These are phyloP conservation scores for Orobanche coerulescens DNA, from an alignment of 257 asterid species.

Conservation along the genomic window DNA sequence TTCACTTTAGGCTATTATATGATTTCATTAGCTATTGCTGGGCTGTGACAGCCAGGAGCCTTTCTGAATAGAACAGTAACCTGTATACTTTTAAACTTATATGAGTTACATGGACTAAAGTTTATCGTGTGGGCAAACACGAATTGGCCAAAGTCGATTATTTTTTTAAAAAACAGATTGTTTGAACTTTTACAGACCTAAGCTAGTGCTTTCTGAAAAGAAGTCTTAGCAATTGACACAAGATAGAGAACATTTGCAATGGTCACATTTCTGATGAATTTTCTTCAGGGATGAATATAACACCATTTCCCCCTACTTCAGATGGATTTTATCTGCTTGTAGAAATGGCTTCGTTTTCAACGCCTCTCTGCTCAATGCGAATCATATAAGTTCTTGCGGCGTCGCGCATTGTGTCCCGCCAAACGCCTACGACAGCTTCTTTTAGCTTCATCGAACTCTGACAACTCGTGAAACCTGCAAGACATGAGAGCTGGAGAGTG, in stretches of 20 bases:
- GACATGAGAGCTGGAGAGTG: slow-evolving; percentile 20
- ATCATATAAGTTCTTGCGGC: slow-evolving; percentile 67
- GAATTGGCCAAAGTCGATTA: slow-evolving; percentile 13
- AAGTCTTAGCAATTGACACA: slow-evolving; percentile 58
- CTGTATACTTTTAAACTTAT: too few species aligned
- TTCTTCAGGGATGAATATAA: slow-evolving; percentile 20
- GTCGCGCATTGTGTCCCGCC: slow-evolving; percentile 90
- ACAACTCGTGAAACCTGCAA: slow-evolving; percentile 72
- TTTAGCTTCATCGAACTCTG: slow-evolving; percentile 78
- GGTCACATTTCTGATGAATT: too few species aligned
- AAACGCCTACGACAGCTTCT: slow-evolving; percentile 84
- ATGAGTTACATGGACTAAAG: too few species aligned
- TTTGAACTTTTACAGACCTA: slow-evolving; percentile 17
- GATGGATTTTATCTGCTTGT: background rate
- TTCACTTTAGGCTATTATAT: background rate
- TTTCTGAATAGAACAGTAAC: background rate
- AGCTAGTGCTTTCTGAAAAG: slow-evolving; percentile 21
- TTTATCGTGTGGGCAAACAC: too few species aligned
- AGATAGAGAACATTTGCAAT: slow-evolving; percentile 60
- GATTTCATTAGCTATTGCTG: background rate
- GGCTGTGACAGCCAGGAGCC: background rate
- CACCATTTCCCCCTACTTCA: too few species aligned
- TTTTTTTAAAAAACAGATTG: slow-evolving; percentile 4
- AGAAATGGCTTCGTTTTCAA: slow-evolving; percentile 12
- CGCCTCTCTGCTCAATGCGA: slow-evolving; percentile 39